Base-by-base conservation (phyloP, 2,329 filamentous ascomycete genomes). In the Hypoxylon sp. region DNA sequence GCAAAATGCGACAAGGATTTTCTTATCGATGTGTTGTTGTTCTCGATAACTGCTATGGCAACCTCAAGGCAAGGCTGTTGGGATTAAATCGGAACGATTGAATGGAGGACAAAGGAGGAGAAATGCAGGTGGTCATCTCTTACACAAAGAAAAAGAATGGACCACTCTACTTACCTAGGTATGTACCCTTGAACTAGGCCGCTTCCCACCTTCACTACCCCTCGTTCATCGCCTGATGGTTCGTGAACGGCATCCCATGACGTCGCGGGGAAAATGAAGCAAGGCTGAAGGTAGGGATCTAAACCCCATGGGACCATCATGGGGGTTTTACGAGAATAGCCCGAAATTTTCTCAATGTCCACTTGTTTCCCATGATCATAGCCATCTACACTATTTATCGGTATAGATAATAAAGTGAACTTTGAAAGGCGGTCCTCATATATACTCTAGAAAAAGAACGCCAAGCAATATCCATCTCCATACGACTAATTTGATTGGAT, bases 211-310 rank as follows among this genome's bases (percentile, higher is more conserved):
- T 55, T 50, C 17, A 10, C 38, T 65, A 67, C 64, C 67, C 67
- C 67, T 70, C 65, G 68, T 63, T 55, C 50, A 32, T 67, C 57
- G 45, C 48, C 68, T 51, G 55, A 65, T 63, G 68, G 60, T 70
- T 70, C 61, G 65, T 55, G 56, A 70, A 48, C 49, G 23, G 38
- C 28, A 60, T 62, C 57, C 60, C 61, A 65, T 70, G 65, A 70
- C 53, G 61, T 53, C 58, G 68, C 62, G 68, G 68, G 51, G 61
- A 60, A 65, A 21, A 17, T 23, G 38, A 56, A 58, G 38, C 46
- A 55, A 70, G 55, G 58, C 59, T 63, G 65, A 65, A 28, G 50
- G 55, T 28, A 63, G 43, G 30, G 66, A 50, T 63, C 50, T 53
- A 46, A 60, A 63, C 50, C 45, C 30, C 36, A 52, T 60, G 43